Evolutionary conservation across 805 yeast species (phyloP).

Genomic region (Kazachstania martiniae): DNA sequence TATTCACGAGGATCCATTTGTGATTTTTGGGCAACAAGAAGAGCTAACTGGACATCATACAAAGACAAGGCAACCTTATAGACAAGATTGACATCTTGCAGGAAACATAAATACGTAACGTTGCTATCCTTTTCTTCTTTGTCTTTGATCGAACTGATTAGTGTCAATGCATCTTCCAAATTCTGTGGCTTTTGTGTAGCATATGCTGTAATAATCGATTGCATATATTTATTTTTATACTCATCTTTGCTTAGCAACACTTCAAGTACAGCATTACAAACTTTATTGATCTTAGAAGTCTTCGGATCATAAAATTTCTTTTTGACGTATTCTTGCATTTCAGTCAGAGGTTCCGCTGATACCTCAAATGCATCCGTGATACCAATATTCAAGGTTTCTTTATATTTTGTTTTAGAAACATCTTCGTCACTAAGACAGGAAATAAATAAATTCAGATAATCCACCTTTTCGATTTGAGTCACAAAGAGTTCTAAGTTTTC

Average conservation of each 20-base stretch:
- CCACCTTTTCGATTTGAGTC: constrained; percentile 57
- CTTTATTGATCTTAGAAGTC: constrained; percentile 56
- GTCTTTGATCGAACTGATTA: constrained; percentile 44
- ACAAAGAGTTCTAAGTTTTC: constrained; percentile 57
- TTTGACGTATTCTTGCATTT: constrained; percentile 33
- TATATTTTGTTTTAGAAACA: constrained; percentile 71
- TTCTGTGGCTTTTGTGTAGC: constrained; percentile 89
- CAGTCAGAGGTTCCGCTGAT: constrained; percentile 25
- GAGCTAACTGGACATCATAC: constrained; percentile 71
- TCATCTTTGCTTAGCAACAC: constrained; percentile 40
- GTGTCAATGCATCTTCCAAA: constrained; percentile 56
- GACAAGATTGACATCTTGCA: constrained; percentile 77
- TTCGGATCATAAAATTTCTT: constrained; percentile 30
- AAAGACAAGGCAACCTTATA: constrained; percentile 72
- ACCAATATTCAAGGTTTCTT: constrained; percentile 44
- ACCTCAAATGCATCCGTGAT: constrained; percentile 21
- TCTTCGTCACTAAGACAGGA: constrained; percentile 81
- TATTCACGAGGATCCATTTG: constrained; percentile 98
- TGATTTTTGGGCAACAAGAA: constrained; percentile 86
- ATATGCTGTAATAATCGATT: constrained; percentile 78
- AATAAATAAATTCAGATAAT: constrained; percentile 74
- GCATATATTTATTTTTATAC: constrained; percentile 49
- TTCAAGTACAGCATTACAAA: constrained; percentile 60
- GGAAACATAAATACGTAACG: constrained; percentile 77
- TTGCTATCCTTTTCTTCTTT: constrained; percentile 47